Conservation (phyloP, 441 rosid genomes). For the Theobroma grandiflorum region DNA sequence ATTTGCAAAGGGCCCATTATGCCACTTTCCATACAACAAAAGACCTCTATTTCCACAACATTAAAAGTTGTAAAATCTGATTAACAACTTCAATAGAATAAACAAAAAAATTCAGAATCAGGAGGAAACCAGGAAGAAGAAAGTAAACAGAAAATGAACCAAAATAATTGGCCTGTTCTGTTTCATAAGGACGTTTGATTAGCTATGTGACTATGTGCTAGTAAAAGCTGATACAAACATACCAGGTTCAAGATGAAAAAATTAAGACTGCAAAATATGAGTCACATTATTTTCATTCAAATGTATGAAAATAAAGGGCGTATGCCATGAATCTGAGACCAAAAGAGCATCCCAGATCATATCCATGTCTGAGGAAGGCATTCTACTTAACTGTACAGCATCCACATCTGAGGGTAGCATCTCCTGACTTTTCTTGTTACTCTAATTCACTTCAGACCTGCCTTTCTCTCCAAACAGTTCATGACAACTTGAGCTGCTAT, state of each 20-base stretch:
- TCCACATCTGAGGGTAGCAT: constrained; percentile 46
- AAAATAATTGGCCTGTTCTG: background rate
- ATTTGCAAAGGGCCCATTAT: constrained; percentile 14
- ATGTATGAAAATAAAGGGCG: constrained; percentile 13
- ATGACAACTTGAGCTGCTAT: too few relatives aligned
- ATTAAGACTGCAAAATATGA: constrained; percentile 4
- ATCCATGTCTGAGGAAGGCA: constrained; percentile 98
- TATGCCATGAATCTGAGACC: constrained; percentile 50
- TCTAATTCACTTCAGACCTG: constrained; percentile 39
- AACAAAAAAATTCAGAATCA: background rate
- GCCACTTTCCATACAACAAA: background rate
- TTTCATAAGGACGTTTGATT: background rate
- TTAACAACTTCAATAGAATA: background rate
- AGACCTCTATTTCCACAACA: background rate
- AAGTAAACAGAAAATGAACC: background rate
- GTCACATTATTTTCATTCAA: background rate
- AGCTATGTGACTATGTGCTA: background rate
- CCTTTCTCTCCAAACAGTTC: constrained; percentile 30
- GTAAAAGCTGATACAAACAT: constrained; percentile 19
- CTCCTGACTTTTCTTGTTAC: constrained; percentile 41
- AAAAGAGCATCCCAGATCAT: constrained; percentile 92
- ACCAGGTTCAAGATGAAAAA: background rate
- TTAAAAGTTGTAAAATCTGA: background rate
- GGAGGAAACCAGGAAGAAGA: background rate
- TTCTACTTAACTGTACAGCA: constrained; percentile 83